Base-by-base conservation (phyloP, 371 early-diverging fungal species). In the Lichtheimia ramosa region DNA sequence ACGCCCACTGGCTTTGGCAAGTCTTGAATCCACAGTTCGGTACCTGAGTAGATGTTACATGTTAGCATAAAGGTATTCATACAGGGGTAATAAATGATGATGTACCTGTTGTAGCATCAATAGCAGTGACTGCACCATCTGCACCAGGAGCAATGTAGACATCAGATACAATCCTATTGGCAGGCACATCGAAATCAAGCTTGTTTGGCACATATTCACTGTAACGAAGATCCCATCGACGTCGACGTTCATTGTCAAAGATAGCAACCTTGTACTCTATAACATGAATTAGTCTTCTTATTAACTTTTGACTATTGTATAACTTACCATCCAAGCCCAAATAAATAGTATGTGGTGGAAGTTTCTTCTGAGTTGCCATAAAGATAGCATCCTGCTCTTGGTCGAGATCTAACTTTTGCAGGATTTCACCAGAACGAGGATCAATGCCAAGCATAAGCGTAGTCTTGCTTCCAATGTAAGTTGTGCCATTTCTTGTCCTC, bases 401-500 rank as follows among this genome's bases (percentile, higher is more conserved):
- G 23, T 79, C 76, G 39, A 77, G 69, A 52, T 75, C 84, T 59
- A 81, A 85, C 16, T 66, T 69, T 20, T 79, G 69, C 21, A 89
- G 56, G 23, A 93, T 74, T 18, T 69, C 65, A 0, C 94, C 94
- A 15, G 85, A 81, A 3, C 74, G 51, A 23, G 92, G 84, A 67
- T 94, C 88, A 7, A 95, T 68, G 8, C 89, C 89, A 2, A 88
- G 64, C 65, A 92, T 80, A 10, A 83, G 64, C 2, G 92, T 85
- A 5, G 66, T 70, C 59, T 91, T 91, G 49, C 70, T 72, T 2
- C 91, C 89, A 5, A 88, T 83, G 67, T 90, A 92, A 2, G 85
- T 77, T 16, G 82, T 81, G 3, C 83, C 75, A 51, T 82, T 86
- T 20, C 71, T 68, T 12, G 83, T 75, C 25, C 82, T 75, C 51